These are phyloP conservation scores for Blastobotrys peoriensis DNA, from an alignment of 805 yeast genomes.

Conservation along the genomic window DNA sequence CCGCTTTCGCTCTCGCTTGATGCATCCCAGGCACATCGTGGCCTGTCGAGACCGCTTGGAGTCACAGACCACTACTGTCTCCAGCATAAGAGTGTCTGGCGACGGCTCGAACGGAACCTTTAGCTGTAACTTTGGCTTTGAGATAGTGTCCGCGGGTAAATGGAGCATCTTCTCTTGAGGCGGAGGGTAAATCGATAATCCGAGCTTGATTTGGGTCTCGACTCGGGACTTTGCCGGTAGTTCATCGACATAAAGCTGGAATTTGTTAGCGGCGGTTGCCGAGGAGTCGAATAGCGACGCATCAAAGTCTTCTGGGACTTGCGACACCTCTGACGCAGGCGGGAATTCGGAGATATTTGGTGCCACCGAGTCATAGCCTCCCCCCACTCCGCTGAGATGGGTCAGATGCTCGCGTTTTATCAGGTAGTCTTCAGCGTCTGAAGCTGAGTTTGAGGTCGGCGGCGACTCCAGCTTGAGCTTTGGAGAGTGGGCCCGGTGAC, in stretches of 20 bases:
- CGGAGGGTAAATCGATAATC: slow-evolving; percentile 62
- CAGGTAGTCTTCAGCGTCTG: background rate
- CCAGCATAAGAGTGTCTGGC: slow-evolving; percentile 41
- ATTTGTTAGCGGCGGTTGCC: slow-evolving; percentile 8
- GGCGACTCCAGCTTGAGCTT: background rate
- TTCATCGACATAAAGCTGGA: slow-evolving; percentile 38
- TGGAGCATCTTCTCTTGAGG: slow-evolving; percentile 70
- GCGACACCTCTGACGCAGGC: background rate
- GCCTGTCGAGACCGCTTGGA: slow-evolving; percentile 42
- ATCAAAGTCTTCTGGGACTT: slow-evolving; percentile 4
- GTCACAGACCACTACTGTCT: slow-evolving; percentile 70
- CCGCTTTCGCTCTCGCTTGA: slow-evolving; percentile 87
- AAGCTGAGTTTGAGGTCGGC: background rate
- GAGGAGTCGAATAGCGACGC: slow-evolving; percentile 17
- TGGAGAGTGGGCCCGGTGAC: background rate
- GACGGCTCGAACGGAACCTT: slow-evolving; percentile 27
- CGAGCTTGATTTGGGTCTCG: slow-evolving; percentile 88
- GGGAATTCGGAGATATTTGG: background rate
- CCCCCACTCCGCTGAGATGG: too few species aligned
- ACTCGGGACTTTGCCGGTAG: slow-evolving; percentile 83
- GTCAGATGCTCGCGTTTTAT: background rate
- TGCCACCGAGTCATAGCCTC: too few species aligned
- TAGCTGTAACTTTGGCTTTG: slow-evolving; percentile 78
- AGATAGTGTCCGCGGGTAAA: slow-evolving; percentile 79
- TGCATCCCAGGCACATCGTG: slow-evolving; percentile 80